Percentiles rank a stretch among this genome's conserved stretches.
Conservation (phyloP, 2,329 filamentous ascomycete species). For the Pseudogymnoascus pannorum region DNA sequence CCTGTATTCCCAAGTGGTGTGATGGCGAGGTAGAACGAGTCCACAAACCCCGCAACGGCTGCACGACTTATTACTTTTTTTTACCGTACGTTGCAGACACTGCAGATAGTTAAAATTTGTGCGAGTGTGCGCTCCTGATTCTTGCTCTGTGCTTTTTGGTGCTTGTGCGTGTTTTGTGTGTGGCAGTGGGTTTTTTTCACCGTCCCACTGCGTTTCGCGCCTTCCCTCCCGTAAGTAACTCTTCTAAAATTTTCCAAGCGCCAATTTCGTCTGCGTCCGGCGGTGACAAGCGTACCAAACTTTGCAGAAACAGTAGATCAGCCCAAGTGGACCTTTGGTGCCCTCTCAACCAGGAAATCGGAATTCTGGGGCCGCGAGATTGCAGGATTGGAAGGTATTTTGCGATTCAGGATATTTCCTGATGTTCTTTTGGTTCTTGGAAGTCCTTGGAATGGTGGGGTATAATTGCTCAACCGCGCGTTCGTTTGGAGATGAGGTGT, state of each 20-base stretch:
- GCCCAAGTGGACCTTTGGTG: not conserved
- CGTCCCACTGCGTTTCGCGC: conserved; percentile 2
- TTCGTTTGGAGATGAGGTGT: not conserved
- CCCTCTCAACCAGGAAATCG: not conserved
- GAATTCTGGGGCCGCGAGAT: not conserved
- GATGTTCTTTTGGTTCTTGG: not conserved
- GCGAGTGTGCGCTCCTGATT: not conserved
- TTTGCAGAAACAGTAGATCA: not conserved
- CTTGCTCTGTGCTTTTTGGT: not conserved
- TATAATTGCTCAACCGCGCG: not conserved
- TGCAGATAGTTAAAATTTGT: not conserved
- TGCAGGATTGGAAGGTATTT: not conserved
- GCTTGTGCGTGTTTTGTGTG: not conserved
- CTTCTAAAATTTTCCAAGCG: not conserved
- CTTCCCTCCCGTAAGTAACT: conserved; percentile 4
- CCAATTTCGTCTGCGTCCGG: not conserved
- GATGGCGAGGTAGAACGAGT: not conserved
- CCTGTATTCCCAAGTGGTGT: not conserved
- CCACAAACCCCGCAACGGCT: not conserved
- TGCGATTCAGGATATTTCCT: not conserved
- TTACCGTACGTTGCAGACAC: not conserved
- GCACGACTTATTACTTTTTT: not conserved
- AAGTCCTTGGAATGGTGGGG: not conserved
- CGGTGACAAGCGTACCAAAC: not conserved
- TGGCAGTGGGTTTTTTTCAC: not conserved